Conservation (phyloP, 2,329 filamentous ascomycete genomes). For the Fusarium torulosum region DNA sequence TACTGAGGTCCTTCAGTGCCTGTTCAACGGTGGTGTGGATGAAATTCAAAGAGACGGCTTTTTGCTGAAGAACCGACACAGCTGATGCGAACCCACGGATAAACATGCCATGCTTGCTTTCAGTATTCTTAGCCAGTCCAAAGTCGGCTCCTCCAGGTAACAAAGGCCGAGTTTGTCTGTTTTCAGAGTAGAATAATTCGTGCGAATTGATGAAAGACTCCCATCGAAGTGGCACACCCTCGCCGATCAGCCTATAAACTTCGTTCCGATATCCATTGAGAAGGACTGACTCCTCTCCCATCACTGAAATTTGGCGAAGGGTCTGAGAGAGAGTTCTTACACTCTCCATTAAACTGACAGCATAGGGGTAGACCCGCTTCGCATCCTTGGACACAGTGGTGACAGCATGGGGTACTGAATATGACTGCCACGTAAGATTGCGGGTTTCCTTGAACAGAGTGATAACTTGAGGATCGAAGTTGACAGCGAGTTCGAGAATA, state of each 20-base stretch:
- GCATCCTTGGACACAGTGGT: slow-evolving; percentile 98
- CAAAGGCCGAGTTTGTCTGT: slow-evolving; percentile 60
- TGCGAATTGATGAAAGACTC: slow-evolving; percentile 98
- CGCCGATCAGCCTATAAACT: slow-evolving; percentile 83
- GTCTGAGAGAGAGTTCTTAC: slow-evolving; percentile 95
- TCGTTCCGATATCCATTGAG: slow-evolving; percentile 93
- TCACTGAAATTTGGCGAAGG: slow-evolving; percentile 82
- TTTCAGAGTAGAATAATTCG: slow-evolving; percentile 78
- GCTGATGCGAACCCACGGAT: slow-evolving; percentile 92
- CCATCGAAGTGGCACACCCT: slow-evolving; percentile 93
- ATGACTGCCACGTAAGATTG: slow-evolving; percentile 95
- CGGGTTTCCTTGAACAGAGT: slow-evolving; percentile 98
- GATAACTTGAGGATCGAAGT: slow-evolving; percentile 97
- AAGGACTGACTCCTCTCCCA: slow-evolving; percentile 89
- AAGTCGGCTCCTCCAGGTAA: slow-evolving; percentile 57
- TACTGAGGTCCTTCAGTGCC: slow-evolving; percentile 83
- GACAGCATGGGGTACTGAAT: slow-evolving; percentile 92
- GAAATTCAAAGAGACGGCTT: slow-evolving; percentile 81
- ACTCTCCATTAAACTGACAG: slow-evolving; percentile 98
- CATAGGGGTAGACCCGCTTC: slow-evolving; percentile 98
- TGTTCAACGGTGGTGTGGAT: slow-evolving; percentile 87
- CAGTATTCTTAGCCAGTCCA: slow-evolving; percentile 67
- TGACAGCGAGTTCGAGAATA: slow-evolving; percentile 87
- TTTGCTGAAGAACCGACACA: slow-evolving; percentile 88
- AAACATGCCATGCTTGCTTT: slow-evolving; percentile 96